Evolutionary conservation across 306 rosid genomes (phyloP).

Genomic region (Benincasa hispida): DNA sequence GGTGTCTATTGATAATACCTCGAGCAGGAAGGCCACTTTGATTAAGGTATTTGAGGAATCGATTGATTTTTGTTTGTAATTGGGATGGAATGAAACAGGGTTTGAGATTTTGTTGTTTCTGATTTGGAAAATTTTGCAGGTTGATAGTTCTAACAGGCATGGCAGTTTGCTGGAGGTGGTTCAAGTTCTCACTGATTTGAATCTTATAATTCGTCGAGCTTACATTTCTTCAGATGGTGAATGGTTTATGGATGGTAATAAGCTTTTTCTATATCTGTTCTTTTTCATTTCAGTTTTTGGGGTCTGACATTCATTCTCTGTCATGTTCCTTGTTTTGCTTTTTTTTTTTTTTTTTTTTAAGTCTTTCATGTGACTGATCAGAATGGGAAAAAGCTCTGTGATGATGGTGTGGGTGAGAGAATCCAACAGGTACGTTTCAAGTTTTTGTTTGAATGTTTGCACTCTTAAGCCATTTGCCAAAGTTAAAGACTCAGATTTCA

Average conservation of each 20-base stretch:
- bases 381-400: slow-evolving; percentile 55
- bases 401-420: slow-evolving; percentile 58
- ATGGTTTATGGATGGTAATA: slow-evolving; percentile 97
- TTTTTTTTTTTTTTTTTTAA: slow-evolving; percentile 5
- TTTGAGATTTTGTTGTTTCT: neutral
- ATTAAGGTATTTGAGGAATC: slow-evolving; percentile 43
- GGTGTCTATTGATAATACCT: slow-evolving; percentile 68
- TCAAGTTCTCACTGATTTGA: slow-evolving; percentile 83
- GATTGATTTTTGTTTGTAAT: neutral
- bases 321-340: neutral
- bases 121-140: slow-evolving; percentile 24
- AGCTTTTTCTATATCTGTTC: slow-evolving; percentile 16
- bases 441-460: neutral
- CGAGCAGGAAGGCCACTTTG: slow-evolving; percentile 50
- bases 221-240: slow-evolving; percentile 92
- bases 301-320: neutral
- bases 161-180: slow-evolving; percentile 83
- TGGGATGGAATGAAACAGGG: neutral
- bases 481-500: neutral
- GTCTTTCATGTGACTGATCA: slow-evolving; percentile 90
- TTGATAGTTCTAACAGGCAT: slow-evolving; percentile 80
- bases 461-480: neutral
- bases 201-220: slow-evolving; percentile 65
- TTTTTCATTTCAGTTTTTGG: neutral
- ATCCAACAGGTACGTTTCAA: slow-evolving; percentile 68